Evolutionary conservation across 495 filamentous ascomycete genomes (phyloP).

Genomic region (Annulohypoxylon nitens): DNA sequence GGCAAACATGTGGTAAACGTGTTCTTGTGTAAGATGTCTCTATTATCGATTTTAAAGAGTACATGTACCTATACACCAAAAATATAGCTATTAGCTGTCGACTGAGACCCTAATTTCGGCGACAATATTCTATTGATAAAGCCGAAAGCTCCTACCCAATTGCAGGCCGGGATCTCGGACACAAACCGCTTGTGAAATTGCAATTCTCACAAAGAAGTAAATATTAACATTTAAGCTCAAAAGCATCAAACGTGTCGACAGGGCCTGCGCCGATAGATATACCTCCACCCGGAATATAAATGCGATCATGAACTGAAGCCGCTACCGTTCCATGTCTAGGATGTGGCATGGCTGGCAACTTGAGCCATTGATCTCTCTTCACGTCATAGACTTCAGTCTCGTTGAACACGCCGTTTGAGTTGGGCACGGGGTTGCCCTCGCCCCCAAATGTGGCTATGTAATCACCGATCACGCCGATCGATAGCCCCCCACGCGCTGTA

Average conservation of each 20-base stretch:
- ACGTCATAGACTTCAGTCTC: constrained; percentile 57
- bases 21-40: no score
- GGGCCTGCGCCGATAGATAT: constrained; percentile 41
- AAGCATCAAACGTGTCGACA: constrained; percentile 47
- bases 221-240: no score
- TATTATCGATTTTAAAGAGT: no score
- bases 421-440: constrained; percentile 54
- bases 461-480: constrained; percentile 47
- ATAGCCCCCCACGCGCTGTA: constrained; percentile 36
- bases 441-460: constrained; percentile 59
- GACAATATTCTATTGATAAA: no score
- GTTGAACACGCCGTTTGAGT: constrained; percentile 46
- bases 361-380: constrained; percentile 49
- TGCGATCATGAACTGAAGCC: constrained; percentile 45
- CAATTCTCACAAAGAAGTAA: no score
- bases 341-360: constrained; percentile 46
- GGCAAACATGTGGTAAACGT: no score
- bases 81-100: no score
- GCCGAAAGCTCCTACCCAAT: no score
- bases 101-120: no score
- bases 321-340: constrained; percentile 56
- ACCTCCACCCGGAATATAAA: constrained; percentile 54
- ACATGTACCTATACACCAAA: no score
- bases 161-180: no score
- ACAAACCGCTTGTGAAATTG: no score